These are phyloP conservation scores for Dacryopinax spathularia DNA, from an alignment of 768 basidiomycete genomes.

Conservation along the genomic window DNA sequence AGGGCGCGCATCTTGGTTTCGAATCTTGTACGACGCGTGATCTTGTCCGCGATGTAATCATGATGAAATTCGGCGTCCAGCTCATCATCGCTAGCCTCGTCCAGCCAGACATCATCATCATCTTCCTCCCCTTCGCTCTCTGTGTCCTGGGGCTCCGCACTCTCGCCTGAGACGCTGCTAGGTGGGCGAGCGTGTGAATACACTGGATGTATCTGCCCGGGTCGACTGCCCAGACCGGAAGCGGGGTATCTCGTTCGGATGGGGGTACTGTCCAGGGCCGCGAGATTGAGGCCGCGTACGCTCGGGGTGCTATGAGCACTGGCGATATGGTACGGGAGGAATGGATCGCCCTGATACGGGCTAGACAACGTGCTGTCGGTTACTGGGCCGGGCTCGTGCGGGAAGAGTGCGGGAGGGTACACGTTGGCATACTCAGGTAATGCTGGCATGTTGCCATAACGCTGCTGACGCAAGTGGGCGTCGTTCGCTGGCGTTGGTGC, in stretches of 20 bases:
- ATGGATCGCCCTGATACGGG: conserved; percentile 9
- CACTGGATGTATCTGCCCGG: conserved; percentile 1
- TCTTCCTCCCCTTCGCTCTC: conserved; percentile 11
- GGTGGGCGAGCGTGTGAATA: background rate
- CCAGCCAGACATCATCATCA: conserved; percentile 12
- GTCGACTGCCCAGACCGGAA: background rate
- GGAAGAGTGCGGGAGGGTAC: conserved; percentile 4
- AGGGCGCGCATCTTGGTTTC: conserved; percentile 11
- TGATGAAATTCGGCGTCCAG: conserved; percentile 11
- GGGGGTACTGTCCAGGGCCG: background rate
- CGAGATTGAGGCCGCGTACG: conserved; percentile 3
- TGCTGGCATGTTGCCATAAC: background rate
- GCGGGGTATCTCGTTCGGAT: background rate
- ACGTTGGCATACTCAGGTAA: background rate
- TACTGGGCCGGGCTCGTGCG: background rate
- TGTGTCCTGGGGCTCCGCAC: conserved; percentile 8
- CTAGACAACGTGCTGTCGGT: conserved; percentile 6
- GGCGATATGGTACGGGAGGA: conserved; percentile 1
- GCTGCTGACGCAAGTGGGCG: background rate
- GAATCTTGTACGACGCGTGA: conserved; percentile 9
- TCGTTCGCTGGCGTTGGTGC: background rate
- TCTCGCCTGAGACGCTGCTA: conserved; percentile 5
- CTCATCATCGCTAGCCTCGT: conserved; percentile 11
- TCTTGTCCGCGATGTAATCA: conserved; percentile 9
- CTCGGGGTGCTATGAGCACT: background rate